A percentile compares a stretch with the other conserved stretches of the same genome.
phyloP scores from a whole-genome alignment of 2,329 filamentous ascomycete species.

The Achaetomium macrosporum region DNA sequence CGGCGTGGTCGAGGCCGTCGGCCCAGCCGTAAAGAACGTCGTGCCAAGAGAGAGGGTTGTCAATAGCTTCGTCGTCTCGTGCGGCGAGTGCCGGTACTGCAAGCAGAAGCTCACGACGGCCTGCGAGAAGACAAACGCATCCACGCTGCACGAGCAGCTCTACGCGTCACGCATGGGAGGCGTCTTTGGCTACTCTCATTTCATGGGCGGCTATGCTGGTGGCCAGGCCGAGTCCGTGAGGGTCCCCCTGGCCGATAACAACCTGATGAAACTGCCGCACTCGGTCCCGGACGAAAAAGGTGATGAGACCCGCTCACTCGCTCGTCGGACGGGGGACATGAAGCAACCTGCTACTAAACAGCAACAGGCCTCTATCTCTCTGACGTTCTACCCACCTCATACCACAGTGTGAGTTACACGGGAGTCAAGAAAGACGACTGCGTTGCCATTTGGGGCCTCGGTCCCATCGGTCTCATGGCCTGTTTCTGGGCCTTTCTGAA shows the following conservation, averaged over 20 bases:
- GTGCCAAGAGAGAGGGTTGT: constrained; percentile 42
- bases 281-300: constrained; percentile 59
- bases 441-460: constrained; percentile 60
- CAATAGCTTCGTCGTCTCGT: constrained; percentile 74
- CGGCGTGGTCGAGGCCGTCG: constrained; percentile 50
- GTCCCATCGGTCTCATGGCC: constrained; percentile 48
- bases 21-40: constrained; percentile 43
- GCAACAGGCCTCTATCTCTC: constrained; percentile 53
- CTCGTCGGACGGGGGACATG: no score
- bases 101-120: constrained; percentile 52
- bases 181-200: constrained; percentile 52
- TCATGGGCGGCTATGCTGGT: constrained; percentile 62
- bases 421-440: constrained; percentile 57
- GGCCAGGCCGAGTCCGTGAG: constrained; percentile 62
- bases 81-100: constrained; percentile 55
- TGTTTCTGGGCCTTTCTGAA: constrained; percentile 12
- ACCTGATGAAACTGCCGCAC: constrained; percentile 58
- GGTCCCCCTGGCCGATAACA: constrained; percentile 60
- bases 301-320: neutral
- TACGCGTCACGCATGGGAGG: constrained; percentile 45
- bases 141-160: constrained; percentile 54
- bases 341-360: neutral
- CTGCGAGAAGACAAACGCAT: constrained; percentile 57
- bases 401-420: constrained; percentile 60
- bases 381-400: constrained; percentile 57